These are phyloP conservation scores for Hanseniaspora uvarum DNA, from an alignment of 1,139 yeast species.

Conservation along the genomic window DNA sequence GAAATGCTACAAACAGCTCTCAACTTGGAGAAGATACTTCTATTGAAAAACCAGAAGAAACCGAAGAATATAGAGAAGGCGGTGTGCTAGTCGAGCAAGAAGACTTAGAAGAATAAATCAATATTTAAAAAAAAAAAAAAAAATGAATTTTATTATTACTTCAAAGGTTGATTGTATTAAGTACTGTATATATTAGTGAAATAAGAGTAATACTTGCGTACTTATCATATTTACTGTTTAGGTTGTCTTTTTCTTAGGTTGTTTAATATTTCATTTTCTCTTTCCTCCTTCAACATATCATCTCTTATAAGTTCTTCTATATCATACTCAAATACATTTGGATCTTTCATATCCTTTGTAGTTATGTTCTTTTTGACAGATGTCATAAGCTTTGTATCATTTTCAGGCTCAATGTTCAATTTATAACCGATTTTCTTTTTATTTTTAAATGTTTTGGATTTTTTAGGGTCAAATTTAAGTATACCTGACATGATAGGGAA, in stretches of 20 bases:
- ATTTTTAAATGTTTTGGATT: constrained; percentile 18
- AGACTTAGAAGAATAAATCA: constrained; percentile 3
- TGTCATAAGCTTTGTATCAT: constrained; percentile 22
- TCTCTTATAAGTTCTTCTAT: constrained; percentile 30
- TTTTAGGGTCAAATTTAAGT: constrained; percentile 9
- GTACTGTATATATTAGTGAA: neutral
- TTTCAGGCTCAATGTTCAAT: constrained; percentile 20
- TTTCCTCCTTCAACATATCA: constrained; percentile 25
- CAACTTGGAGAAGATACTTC: neutral
- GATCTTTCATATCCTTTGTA: constrained; percentile 26
- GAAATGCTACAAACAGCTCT: neutral
- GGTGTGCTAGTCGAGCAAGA: constrained; percentile 14
- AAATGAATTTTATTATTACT: neutral
- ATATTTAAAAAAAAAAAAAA: neutral
- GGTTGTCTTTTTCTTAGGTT: constrained; percentile 22
- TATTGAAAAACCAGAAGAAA: neutral
- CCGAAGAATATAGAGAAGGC: constrained; percentile 4
- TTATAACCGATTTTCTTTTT: constrained; percentile 24
- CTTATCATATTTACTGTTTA: constrained; percentile 17
- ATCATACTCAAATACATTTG: constrained; percentile 30
- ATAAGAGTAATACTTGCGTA: neutral
- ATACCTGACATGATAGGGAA: constrained; percentile 16
- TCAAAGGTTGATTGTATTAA: neutral
- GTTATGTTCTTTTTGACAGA: constrained; percentile 29
- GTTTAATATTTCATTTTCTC: constrained; percentile 19